Conservation (phyloP, 2,329 filamentous ascomycete genomes). For the Macroventuria anomochaeta region DNA sequence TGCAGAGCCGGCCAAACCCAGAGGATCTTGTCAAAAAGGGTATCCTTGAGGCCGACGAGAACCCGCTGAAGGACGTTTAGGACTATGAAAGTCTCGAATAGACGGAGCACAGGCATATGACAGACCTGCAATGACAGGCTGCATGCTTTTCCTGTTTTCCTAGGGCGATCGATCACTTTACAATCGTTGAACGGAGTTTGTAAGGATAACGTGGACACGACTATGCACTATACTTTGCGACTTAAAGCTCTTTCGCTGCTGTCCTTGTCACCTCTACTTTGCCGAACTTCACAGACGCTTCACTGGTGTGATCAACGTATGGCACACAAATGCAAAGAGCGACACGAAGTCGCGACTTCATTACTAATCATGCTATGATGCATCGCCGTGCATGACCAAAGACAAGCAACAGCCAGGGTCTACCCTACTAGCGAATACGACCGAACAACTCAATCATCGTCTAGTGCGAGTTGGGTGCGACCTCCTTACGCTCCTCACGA, state of each 20-base stretch:
- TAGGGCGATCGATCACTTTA: neutral
- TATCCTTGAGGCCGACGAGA: conserved; percentile 65
- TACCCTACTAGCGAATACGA: neutral
- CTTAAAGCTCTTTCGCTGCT: neutral
- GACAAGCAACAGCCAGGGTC: neutral
- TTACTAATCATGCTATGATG: neutral
- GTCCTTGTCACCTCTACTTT: neutral
- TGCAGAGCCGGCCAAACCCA: conserved; percentile 76
- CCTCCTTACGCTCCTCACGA: conserved; percentile 38
- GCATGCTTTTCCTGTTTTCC: neutral
- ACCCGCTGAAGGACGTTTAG: conserved; percentile 39
- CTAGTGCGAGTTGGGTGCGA: conserved; percentile 16
- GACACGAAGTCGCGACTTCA: conserved; percentile 20
- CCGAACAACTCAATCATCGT: neutral
- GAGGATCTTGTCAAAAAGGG: conserved; percentile 80
- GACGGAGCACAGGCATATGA: neutral
- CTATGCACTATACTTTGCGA: conserved; percentile 1
- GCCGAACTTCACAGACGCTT: neutral
- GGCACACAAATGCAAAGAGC: conserved; percentile 16
- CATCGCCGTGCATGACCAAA: neutral
- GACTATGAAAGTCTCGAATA: neutral
- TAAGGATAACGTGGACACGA: conserved; percentile 10
- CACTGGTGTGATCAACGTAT: neutral
- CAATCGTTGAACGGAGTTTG: neutral
- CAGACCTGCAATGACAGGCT: neutral